These are phyloP conservation scores for Sarcodon aspratus DNA, from an alignment of 768 basidiomycete species.

Conservation along the genomic window DNA sequence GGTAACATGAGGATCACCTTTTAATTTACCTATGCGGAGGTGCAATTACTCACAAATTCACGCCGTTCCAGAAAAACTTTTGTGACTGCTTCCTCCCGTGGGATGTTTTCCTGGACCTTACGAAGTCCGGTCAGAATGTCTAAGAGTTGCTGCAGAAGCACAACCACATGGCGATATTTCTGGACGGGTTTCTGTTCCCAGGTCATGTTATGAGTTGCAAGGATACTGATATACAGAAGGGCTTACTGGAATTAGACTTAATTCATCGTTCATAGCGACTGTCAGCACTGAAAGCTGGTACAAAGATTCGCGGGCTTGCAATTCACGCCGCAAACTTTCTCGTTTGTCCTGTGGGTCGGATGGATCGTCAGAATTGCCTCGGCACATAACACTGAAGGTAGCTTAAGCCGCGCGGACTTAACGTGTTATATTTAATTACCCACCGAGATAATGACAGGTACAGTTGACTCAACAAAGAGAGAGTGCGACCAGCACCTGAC, in stretches of 20 bases:
- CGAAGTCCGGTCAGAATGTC: slow-evolving; percentile 33
- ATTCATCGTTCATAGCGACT: slow-evolving; percentile 31
- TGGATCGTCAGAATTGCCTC: slow-evolving; percentile 11
- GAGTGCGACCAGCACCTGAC: slow-evolving; percentile 23
- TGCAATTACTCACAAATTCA: slow-evolving; percentile 22
- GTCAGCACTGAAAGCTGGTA: slow-evolving; percentile 27
- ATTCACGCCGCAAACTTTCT: slow-evolving; percentile 27
- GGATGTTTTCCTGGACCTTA: slow-evolving; percentile 36
- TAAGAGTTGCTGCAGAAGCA: slow-evolving; percentile 26
- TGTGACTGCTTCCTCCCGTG: slow-evolving; percentile 29
- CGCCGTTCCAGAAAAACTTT: slow-evolving; percentile 27
- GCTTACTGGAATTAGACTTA: slow-evolving; percentile 35
- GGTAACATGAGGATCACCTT: neutral
- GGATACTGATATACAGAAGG: neutral
- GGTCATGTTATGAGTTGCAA: neutral
- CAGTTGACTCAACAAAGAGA: slow-evolving; percentile 29
- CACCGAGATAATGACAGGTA: slow-evolving; percentile 32
- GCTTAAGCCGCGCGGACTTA: neutral
- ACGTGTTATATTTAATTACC: slow-evolving; percentile 3
- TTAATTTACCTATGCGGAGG: neutral
- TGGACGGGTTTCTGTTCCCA: slow-evolving; percentile 31
- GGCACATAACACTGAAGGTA: slow-evolving; percentile 23
- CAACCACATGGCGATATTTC: slow-evolving; percentile 27
- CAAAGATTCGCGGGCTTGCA: slow-evolving; percentile 28
- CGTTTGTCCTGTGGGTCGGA: slow-evolving; percentile 18